Evolutionary conservation across 768 basidiomycete genomes (phyloP), one percentile per base, ranked within the genome.

Genomic region (Leucocoprinus leucothites): DNA sequence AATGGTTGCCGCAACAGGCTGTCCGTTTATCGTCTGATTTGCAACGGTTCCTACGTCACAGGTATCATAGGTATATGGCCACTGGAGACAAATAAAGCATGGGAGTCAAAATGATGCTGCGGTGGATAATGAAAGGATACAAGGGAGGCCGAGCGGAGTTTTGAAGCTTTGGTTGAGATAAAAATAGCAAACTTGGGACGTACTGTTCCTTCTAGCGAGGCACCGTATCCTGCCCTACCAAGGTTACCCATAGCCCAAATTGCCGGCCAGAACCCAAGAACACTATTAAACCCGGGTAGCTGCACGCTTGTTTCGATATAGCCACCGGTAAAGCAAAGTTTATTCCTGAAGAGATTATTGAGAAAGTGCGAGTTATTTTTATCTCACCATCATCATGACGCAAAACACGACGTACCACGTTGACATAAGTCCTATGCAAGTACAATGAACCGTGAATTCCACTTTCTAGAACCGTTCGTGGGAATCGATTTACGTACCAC

Each of bases 301-400:
- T 78, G 74, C 8, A 89, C 84, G 8, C 71, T 77, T 0, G 77
- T 67, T 64, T 91, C 87, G 49, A 92, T 77, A 53, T 86, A 82
- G 22, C 92, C 91, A 22, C 88, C 89, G 13, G 89, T 89, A 69
- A 93, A 94, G 68, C 90, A 95, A 58, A 96, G 87, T 69, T 94
- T 92, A 69, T 94, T 94, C 89, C 82, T 82, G 56, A 9, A 42
- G 34, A 40, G 31, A 31, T 31, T 11, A 31, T 31, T 11, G 11
- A 31, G 5, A 52, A 51, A 45, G 74, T 63, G 60, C 46, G 34
- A 55, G 47, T 51, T 35, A 59, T 21, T 5, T 34, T 25, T 25
- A 22, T 8, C 28, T 19, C 21, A 18, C n/a, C 6, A 41, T 8
- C 18, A 42, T 4, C 5, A 26, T 38, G 42, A 43, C 42, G 46